Evolutionary conservation across 1,284 basidiomycete genomes (phyloP).

Genomic region (Rhizopogon parksii): DNA sequence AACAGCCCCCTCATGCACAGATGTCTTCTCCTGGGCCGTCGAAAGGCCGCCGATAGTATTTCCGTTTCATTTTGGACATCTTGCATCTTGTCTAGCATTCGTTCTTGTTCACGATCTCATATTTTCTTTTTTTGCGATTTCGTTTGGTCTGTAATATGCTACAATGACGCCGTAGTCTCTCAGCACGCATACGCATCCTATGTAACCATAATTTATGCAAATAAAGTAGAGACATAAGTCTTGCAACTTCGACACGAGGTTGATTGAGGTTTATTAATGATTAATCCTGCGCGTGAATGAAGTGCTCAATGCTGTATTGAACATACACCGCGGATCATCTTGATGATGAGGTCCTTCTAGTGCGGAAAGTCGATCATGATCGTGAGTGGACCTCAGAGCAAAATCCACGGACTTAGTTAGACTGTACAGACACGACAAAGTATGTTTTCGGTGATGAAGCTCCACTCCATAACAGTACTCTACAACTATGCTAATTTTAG

Average conservation of each 20-base stretch:
- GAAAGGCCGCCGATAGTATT: not conserved
- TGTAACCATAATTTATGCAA: constrained; percentile 1
- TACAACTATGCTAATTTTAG: constrained; percentile 20
- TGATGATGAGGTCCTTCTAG: constrained; percentile 37
- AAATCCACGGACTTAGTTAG: constrained; percentile 25
- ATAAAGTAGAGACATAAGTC: not conserved
- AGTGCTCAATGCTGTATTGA: no score
- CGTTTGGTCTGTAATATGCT: constrained; percentile 1
- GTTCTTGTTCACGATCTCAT: not conserved
- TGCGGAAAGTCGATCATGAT: constrained; percentile 47
- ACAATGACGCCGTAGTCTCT: not conserved
- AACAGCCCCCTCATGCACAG: constrained; percentile 10
- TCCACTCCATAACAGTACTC: no score
- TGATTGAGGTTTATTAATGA: no score
- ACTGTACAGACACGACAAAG: constrained; percentile 33
- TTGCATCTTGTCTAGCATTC: not conserved
- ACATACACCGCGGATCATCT: constrained; percentile 30
- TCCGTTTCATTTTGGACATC: not conserved
- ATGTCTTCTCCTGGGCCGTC: not conserved
- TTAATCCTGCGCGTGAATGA: no score
- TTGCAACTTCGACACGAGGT: not conserved
- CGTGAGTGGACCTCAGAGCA: constrained; percentile 46
- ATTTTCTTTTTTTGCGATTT: not conserved
- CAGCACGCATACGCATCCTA: not conserved
- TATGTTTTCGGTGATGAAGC: constrained; percentile 39